Percentiles rank a stretch among this genome's conserved stretches.
phyloP scores from a whole-genome alignment of 225 moss, liverwort and hornwort genomes.

The Lunularia cruciata region DNA sequence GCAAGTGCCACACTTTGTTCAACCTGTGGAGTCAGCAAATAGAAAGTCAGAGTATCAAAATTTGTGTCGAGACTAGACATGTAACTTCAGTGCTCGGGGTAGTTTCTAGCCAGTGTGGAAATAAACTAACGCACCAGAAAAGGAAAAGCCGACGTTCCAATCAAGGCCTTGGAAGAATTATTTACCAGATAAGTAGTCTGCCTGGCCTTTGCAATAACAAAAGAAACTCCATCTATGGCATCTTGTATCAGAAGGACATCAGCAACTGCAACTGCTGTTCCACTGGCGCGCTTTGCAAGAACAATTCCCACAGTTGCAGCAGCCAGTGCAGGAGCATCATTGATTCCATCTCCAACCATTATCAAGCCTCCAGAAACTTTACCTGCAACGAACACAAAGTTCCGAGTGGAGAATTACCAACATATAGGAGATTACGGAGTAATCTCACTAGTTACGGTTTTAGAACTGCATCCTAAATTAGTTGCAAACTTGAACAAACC shows the following conservation, averaged over 20 bases:
- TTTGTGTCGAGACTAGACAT: background rate
- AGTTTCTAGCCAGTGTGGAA: background rate
- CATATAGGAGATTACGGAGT: no score
- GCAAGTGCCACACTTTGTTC: constrained; percentile 98
- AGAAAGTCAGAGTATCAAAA: background rate
- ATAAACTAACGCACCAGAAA: background rate
- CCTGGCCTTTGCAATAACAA: constrained; percentile 91
- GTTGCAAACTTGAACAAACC: no score
- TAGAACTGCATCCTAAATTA: no score
- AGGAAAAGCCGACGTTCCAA: background rate
- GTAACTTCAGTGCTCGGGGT: background rate
- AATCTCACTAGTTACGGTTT: no score
- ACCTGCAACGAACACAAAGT: constrained; percentile 9
- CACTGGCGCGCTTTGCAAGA: constrained; percentile 94
- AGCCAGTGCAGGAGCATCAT: constrained; percentile 95
- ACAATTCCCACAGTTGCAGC: constrained; percentile 97
- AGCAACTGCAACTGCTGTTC: constrained; percentile 94
- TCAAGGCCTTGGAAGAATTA: background rate
- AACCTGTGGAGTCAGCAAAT: constrained; percentile 48
- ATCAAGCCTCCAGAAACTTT: constrained; percentile 62
- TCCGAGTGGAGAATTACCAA: no score
- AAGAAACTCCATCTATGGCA: constrained; percentile 87
- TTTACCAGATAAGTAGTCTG: constrained; percentile 89
- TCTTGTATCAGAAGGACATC: constrained; percentile 93
- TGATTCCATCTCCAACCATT: constrained; percentile 99